Conservation (phyloP, 1,284 basidiomycete genomes). For the Kwoniella shivajii region DNA sequence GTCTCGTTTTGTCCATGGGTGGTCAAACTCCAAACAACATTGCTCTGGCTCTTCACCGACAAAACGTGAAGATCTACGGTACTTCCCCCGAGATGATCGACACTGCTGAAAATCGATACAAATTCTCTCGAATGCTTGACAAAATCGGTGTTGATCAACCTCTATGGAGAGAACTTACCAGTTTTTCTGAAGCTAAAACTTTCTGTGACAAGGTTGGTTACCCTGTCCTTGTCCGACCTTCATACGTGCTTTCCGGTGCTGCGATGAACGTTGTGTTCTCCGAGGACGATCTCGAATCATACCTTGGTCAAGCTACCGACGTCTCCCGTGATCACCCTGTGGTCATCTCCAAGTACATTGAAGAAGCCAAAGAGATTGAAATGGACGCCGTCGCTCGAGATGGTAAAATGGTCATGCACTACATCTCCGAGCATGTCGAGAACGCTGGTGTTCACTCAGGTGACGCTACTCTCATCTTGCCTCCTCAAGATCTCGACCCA, state of each 20-base stretch:
- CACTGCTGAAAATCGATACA: conserved; percentile 98
- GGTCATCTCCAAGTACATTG: conserved; percentile 98
- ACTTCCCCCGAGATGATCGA: conserved; percentile 99
- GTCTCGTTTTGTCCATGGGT: conserved; percentile 96
- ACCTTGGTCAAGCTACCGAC: conserved; percentile 92
- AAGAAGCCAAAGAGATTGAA: conserved; percentile 99
- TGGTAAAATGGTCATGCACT: conserved; percentile 98
- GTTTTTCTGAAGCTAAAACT: conserved; percentile 79
- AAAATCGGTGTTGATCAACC: conserved; percentile 98
- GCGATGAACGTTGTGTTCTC: conserved; percentile 99
- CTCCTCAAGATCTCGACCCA: conserved; percentile 96
- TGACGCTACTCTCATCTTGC: conserved; percentile 95
- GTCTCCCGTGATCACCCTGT: conserved; percentile 97
- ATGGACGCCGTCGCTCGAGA: conserved; percentile 98
- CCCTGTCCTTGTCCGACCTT: conserved; percentile 94
- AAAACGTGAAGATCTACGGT: conserved; percentile 97
- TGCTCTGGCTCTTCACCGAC: conserved; percentile 86
- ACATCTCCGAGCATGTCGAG: conserved; percentile 98
- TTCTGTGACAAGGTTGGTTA: conserved; percentile 93
- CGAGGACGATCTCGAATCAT: conserved; percentile 83
- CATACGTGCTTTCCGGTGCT: conserved; percentile 96
- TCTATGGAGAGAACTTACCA: conserved; percentile 93
- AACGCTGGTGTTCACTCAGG: conserved; percentile 98
- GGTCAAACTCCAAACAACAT: conserved; percentile 99
- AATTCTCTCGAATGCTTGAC: conserved; percentile 96